Percentiles rank a stretch among this genome's conserved stretches.
Conservation (phyloP, 257 asterid genomes). For the Orobanche coerulescens region DNA sequence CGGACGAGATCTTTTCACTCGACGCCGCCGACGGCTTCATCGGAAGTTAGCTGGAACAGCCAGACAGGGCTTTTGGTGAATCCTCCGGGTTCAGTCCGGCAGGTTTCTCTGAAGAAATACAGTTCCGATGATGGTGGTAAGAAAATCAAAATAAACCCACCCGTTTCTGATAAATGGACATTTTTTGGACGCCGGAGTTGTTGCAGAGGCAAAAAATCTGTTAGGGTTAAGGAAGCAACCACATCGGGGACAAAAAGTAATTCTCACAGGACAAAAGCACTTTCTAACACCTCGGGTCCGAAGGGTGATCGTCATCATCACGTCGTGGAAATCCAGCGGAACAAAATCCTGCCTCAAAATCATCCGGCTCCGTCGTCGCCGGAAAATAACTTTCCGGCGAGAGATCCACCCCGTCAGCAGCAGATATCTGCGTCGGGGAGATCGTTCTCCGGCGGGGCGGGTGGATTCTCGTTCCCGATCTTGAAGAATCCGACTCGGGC, state of each 20-base stretch:
- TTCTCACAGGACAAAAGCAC: constrained; percentile 13
- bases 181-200: constrained; percentile 58
- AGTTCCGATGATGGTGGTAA: constrained; percentile 11
- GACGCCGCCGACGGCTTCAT: constrained; percentile 85
- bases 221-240: constrained; percentile 44
- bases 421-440: constrained; percentile 42
- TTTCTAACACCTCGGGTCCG: not conserved
- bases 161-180: constrained; percentile 36
- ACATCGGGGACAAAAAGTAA: constrained; percentile 11
- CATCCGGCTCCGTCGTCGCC: constrained; percentile 15
- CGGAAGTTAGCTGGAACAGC: constrained; percentile 94
- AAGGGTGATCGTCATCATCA: not conserved
- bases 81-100: constrained; percentile 47
- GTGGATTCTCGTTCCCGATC: constrained; percentile 61
- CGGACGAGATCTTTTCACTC: constrained; percentile 50
- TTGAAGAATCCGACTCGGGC: constrained; percentile 19
- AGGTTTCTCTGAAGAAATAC: constrained; percentile 34
- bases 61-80: constrained; percentile 60
- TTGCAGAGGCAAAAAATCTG: constrained; percentile 60
- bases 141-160: constrained; percentile 22
- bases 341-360: constrained; percentile 9
- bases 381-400: constrained; percentile 10
- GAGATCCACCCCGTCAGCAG: constrained; percentile 32
- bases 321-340: constrained; percentile 1
- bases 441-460: constrained; percentile 27